A percentile compares a stretch with the other conserved stretches of the same genome.
Conservation (phyloP, 164 flowering plant species). For the Taxillus chinensis region DNA sequence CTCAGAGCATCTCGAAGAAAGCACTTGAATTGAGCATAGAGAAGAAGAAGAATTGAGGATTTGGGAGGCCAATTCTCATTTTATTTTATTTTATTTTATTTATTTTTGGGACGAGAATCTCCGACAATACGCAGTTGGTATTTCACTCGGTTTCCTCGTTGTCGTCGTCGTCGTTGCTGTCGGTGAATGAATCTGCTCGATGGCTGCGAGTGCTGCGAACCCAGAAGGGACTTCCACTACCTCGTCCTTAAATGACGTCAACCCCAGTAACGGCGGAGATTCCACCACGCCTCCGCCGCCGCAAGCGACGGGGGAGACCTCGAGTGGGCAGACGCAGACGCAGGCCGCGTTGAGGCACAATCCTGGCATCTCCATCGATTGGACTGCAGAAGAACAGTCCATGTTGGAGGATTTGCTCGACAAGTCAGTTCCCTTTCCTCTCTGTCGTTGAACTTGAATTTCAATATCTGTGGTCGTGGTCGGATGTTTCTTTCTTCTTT, state of each 20-base stretch:
- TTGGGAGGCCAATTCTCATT: no score
- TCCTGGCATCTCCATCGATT: conserved; percentile 27
- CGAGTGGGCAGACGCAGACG: conserved; percentile 9
- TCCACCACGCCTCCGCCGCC: background rate
- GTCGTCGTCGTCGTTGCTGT: no score
- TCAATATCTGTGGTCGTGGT: background rate
- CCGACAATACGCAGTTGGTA: no score
- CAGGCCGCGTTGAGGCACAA: conserved; percentile 25
- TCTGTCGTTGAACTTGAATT: background rate
- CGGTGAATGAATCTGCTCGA: background rate
- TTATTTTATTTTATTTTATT: no score
- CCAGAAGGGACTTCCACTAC: background rate
- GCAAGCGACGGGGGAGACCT: background rate
- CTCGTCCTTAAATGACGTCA: background rate
- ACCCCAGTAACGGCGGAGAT: no score
- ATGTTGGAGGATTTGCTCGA: conserved; percentile 28
- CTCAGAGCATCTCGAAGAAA: no score
- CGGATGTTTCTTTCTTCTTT: background rate
- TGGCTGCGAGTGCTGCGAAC: background rate
- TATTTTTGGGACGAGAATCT: no score
- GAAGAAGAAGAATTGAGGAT: no score
- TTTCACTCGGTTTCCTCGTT: no score
- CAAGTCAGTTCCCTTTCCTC: conserved; percentile 14
- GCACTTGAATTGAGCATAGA: no score
- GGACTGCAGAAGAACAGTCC: conserved; percentile 38